Conservation (phyloP, 73 alveolate genomes). For the Tetrahymena borealis region DNA sequence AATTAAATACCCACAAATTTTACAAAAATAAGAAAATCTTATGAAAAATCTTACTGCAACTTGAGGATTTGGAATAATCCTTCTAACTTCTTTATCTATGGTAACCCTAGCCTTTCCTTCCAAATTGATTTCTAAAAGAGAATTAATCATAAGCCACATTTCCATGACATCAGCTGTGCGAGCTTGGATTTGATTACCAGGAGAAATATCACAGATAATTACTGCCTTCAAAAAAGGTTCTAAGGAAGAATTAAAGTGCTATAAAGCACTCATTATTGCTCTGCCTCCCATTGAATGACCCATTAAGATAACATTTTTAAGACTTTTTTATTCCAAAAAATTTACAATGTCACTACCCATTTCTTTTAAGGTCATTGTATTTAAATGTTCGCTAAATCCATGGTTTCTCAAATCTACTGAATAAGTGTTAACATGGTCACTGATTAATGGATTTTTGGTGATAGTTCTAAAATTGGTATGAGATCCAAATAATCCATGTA, state of each 20-base stretch:
- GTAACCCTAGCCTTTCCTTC: not conserved
- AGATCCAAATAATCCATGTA: constrained; percentile 44
- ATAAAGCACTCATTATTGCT: constrained; percentile 8
- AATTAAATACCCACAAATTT: too few species aligned
- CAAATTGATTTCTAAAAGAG: not conserved
- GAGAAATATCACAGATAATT: constrained; percentile 16
- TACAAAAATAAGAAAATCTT: not conserved
- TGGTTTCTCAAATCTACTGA: constrained; percentile 36
- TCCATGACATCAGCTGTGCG: not conserved
- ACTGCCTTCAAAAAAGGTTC: constrained; percentile 8
- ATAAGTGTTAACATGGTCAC: not conserved
- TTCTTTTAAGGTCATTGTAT: constrained; percentile 22
- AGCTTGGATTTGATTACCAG: not conserved
- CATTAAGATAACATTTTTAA: constrained; percentile 4
- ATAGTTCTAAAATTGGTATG: constrained; percentile 25
- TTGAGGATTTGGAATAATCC: not conserved
- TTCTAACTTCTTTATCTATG: not conserved
- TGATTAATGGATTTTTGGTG: not conserved
- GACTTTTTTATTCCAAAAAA: not conserved
- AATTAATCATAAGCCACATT: not conserved
- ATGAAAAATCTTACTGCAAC: not conserved
- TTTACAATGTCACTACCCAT: constrained; percentile 17
- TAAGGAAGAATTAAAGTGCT: not conserved
- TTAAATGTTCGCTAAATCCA: constrained; percentile 23
- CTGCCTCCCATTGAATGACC: constrained; percentile 49